A percentile compares a stretch with the other conserved stretches of the same genome.
phyloP scores from a whole-genome alignment of 2,329 filamentous ascomycete genomes.

The Polytolypa hystricis region DNA sequence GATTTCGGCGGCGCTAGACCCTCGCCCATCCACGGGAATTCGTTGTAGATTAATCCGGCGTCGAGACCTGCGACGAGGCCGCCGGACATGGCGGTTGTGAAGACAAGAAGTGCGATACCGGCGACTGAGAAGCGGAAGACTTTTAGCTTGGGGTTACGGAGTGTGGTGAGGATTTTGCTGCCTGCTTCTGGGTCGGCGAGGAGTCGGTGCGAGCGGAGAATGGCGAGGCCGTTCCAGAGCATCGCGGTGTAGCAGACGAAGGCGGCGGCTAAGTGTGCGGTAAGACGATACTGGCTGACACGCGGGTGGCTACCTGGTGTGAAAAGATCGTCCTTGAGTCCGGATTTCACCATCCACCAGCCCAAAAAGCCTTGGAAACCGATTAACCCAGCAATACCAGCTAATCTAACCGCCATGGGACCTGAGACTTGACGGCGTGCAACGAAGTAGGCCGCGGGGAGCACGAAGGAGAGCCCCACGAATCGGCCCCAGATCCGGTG shows the following conservation, averaged over 20 bases:
- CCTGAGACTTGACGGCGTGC: conserved; percentile 64
- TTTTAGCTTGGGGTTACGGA: conserved; percentile 57
- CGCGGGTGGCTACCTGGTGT: conserved; percentile 80
- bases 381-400: conserved; percentile 78
- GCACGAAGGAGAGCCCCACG: conserved; percentile 77
- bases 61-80: conserved; percentile 90
- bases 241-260: conserved; percentile 92
- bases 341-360: conserved; percentile 99
- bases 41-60: conserved; percentile 95
- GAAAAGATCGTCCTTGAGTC: conserved; percentile 90
- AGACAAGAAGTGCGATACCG: conserved; percentile 64
- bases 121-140: conserved; percentile 63
- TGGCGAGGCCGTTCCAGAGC: conserved; percentile 76
- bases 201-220: conserved; percentile 67
- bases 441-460: conserved; percentile 83
- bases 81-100: conserved; percentile 84
- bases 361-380: conserved; percentile 91
- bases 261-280: conserved; percentile 78
- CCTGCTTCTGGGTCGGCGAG: conserved; percentile 56
- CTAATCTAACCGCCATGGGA: conserved; percentile 64
- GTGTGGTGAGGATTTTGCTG: conserved; percentile 46
- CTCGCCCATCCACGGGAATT: conserved; percentile 90
- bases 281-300: conserved; percentile 87
- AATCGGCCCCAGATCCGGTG: conserved; percentile 90
- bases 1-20: conserved; percentile 68